Base-by-base conservation (phyloP, 164 flowering plant genomes). In the Stephania japonica region DNA sequence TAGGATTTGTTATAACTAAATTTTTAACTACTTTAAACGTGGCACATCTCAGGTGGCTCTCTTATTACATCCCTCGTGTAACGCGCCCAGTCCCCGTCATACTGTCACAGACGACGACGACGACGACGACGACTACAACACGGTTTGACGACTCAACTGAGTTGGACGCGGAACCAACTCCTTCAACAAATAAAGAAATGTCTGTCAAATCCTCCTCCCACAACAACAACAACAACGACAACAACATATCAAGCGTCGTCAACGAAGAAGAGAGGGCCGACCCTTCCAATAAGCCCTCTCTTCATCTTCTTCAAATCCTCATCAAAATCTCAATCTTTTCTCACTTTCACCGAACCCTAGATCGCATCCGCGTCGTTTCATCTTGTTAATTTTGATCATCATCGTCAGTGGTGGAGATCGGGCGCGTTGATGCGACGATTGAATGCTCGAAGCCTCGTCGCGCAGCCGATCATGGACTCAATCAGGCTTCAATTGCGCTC, bases 351-450 rank as follows among this genome's bases (percentile, higher is more conserved):
- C 38, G 4, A 32, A 32, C 38, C 38, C 38, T 32, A 32, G 38
- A 32, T 32, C 0, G 38, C 38, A 32, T 32, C 38, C 38, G 38
- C 4, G 38, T 32, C 4, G 38, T 32, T 32, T 32, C 4, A 2
- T 32, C 38, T 32, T 32, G 38, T 32, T 32, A 32, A 32, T 2
- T 32, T 32, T 32, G 38, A 32, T 38, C 38, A 24, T 32, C 72
- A 12, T 14, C 41, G 7, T 14, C 25, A 24, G 21, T 16, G 7
- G 10, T 18, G 19, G 70, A 26, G 25, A 59, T 53, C 75, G 32
- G 32, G 49, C n/a, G 44, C 43, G 74, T 91, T 87, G 87, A 91
- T 91, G 97, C 92, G 94, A 85, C 83, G 92, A 71, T 76, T 71
- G 84, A 87, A 79, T 83, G 87, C 86, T 69, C 83, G 83, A 9